Base-by-base conservation (phyloP, 495 filamentous ascomycete genomes). In the Platismatia glauca region DNA sequence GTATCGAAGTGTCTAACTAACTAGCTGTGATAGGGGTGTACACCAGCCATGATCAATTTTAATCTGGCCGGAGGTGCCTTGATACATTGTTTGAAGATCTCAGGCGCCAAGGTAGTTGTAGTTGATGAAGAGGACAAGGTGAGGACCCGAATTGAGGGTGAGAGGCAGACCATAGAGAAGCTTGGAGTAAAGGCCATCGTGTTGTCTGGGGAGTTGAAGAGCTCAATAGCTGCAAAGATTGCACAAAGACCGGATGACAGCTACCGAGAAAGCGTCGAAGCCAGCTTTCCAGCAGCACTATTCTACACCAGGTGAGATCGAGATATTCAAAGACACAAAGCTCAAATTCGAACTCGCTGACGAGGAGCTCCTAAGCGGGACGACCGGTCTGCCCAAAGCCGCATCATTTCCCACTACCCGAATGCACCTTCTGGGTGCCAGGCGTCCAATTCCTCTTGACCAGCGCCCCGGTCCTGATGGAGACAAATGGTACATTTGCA, bases 401-500 rank as follows among this genome's bases (percentile, higher is more conserved):
- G 82, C 78, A 59, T 70, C 77, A 0, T 81, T 87, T 66, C 80
- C 80, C 31, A 78, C 74, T 61, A 60, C 69, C 50, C 68, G 78
- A 44, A 53, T 78, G 11, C 73, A 76, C 56, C 64, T 59, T 0
- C 61, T 67, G 7, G 62, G 72, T 9, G 66, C 37, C 34, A 41
- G 75, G 12, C 76, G 76, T 5, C 60, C 68, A 4, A 60, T 57
- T 2, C 9, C 50, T 7, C 63, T 77, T 62, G 66, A 58, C 31
- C 72, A 59, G 24, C 44, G 50, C 58, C 41, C 24, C 1, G 77
- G 78, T 4, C 77, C 76, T 13, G 73, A 72, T 27, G 78, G 76
- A 13, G 84, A 88, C 67, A 75, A 86, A 27, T 89, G 84, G 82
- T 89, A 90, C 72, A 77, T 82, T 67, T 89, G 87, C 69, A 91